Conservation (phyloP, 2,329 filamentous ascomycete species). For the Sarocladium brachiariae region DNA sequence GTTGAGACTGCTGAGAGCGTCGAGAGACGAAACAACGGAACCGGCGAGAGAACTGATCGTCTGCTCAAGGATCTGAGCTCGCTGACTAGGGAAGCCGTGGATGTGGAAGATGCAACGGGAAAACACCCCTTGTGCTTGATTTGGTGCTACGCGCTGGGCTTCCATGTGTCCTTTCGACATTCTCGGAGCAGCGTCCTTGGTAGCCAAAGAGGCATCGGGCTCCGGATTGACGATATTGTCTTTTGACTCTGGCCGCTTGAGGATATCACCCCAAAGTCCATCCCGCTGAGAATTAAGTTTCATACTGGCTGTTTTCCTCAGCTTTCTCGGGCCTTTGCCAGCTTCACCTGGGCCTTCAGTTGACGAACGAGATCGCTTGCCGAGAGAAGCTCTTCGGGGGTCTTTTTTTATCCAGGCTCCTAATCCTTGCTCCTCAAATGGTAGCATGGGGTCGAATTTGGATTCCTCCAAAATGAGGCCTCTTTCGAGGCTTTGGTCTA, state of each 20-base stretch:
- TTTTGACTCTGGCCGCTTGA: conserved; percentile 40
- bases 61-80: conserved; percentile 40
- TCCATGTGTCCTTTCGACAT: not conserved
- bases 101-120: conserved; percentile 51
- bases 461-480: conserved; percentile 87
- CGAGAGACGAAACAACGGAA: conserved; percentile 33
- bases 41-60: conserved; percentile 44
- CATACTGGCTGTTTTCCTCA: conserved; percentile 80
- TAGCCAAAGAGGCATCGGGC: not conserved
- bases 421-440: conserved; percentile 62
- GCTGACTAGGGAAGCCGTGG: conserved; percentile 49
- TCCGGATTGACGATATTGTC: conserved; percentile 25
- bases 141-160: conserved; percentile 15
- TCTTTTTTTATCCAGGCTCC: conserved; percentile 63
- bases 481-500: conserved; percentile 72
- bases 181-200: not conserved
- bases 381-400: conserved; percentile 34
- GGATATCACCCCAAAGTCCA: conserved; percentile 85
- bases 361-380: conserved; percentile 53
- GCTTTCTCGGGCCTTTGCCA: conserved; percentile 65
- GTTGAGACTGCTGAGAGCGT: conserved; percentile 29
- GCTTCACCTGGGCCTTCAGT: conserved; percentile 37
- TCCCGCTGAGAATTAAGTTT: conserved; percentile 75
- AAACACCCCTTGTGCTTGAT: conserved; percentile 38
- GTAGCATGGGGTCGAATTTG: conserved; percentile 72